Percentiles rank a stretch among this genome's conserved stretches.
phyloP scores from a whole-genome alignment of 73 alveolate genomes.

The Symbiodinium pilosum region DNA sequence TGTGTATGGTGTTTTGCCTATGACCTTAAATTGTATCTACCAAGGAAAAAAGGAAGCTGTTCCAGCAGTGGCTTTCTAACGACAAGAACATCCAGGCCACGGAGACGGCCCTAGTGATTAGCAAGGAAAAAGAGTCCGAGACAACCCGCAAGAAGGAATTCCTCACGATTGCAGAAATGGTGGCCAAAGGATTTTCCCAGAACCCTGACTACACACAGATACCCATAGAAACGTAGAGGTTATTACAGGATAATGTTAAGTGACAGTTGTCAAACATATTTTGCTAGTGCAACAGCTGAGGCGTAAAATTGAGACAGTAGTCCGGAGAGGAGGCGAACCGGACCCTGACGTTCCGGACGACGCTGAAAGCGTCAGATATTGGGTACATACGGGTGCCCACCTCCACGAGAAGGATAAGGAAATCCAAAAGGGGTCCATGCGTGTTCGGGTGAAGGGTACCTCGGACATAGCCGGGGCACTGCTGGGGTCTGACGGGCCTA shows the following conservation, averaged over 20 bases:
- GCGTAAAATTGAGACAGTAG: background rate
- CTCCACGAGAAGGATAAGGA: background rate
- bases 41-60: conserved; percentile 21
- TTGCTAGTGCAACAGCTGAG: background rate
- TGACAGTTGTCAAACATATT: no score
- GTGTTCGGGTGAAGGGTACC: background rate
- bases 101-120: background rate
- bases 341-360: background rate
- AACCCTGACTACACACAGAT: no score
- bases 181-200: background rate
- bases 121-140: background rate
- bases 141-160: background rate
- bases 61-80: background rate
- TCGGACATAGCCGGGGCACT: background rate
- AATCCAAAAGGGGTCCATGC: background rate
- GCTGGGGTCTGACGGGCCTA: background rate
- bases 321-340: background rate
- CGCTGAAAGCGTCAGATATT: background rate
- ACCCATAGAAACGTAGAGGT: no score
- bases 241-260: no score
- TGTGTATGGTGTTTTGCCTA: background rate
- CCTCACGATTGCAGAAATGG: background rate
- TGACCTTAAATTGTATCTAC: background rate
- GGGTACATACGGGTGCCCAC: background rate
- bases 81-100: background rate